phyloP scores from a whole-genome alignment of 192 early-diverging fungal genomes.

The Coemansia sp. region DNA sequence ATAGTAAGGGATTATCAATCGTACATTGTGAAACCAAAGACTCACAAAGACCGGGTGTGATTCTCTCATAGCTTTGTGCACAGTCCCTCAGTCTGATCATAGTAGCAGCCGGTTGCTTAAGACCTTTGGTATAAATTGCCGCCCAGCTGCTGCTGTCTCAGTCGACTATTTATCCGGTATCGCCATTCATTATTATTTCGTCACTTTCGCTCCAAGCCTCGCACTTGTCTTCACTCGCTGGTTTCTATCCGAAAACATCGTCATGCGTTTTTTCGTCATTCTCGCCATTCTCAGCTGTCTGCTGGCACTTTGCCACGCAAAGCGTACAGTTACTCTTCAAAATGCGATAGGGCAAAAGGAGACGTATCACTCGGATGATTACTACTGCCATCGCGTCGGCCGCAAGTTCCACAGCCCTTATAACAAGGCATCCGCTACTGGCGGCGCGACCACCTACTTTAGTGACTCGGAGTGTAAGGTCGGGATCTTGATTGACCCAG shows the following conservation, averaged over 20 bases:
- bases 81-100: too few species aligned
- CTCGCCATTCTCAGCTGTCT: neutral
- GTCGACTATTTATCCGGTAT: neutral
- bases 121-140: neutral
- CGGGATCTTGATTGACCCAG: neutral
- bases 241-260: too few species aligned
- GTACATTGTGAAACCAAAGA: too few species aligned
- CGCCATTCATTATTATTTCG: neutral
- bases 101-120: neutral
- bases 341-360: neutral
- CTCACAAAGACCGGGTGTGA: too few species aligned
- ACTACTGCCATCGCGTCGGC: neutral
- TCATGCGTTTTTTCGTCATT: neutral
- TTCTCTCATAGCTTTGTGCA: too few species aligned
- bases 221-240: neutral
- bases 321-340: neutral
- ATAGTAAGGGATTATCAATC: too few species aligned
- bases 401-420: neutral
- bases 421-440: neutral
- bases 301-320: neutral
- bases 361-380: neutral
- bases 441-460: neutral
- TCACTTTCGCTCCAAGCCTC: neutral
- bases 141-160: neutral
- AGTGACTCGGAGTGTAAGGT: neutral